A percentile compares a stretch with the other conserved stretches of the same genome.
Conservation (phyloP, 1,284 basidiomycete species). For the Takashimella tepidaria region DNA sequence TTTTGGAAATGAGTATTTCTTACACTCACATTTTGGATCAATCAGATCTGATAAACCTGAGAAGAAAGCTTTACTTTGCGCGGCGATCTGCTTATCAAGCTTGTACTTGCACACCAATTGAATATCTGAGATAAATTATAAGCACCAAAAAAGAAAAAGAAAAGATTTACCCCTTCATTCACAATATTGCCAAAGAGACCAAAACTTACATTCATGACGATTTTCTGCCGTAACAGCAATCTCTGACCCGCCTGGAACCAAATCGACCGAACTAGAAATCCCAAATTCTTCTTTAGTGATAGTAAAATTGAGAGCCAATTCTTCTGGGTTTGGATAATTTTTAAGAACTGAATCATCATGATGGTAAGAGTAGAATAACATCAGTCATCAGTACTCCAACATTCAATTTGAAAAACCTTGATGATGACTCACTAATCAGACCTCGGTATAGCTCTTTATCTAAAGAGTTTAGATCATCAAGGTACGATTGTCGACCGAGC, state of each 20-base stretch:
- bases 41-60: slow-evolving; percentile 78
- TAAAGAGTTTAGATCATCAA: slow-evolving; percentile 86
- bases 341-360: slow-evolving; percentile 61
- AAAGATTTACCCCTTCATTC: no score
- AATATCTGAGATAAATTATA: slow-evolving; percentile 55
- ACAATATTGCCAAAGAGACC: neutral
- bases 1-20: neutral
- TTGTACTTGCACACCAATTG: slow-evolving; percentile 84
- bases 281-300: slow-evolving; percentile 89
- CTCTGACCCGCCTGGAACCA: slow-evolving; percentile 77
- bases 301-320: slow-evolving; percentile 88
- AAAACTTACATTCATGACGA: slow-evolving; percentile 59
- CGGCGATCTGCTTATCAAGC: slow-evolving; percentile 79
- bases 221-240: slow-evolving; percentile 86
- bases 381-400: neutral
- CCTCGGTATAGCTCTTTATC: slow-evolving; percentile 91
- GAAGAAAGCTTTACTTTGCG: slow-evolving; percentile 68
- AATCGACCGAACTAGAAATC: slow-evolving; percentile 67
- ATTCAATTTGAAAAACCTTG: neutral
- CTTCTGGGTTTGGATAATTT: slow-evolving; percentile 83
- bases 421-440: slow-evolving; percentile 50
- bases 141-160: no score
- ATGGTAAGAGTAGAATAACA: neutral
- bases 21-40: slow-evolving; percentile 69
- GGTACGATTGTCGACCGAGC: slow-evolving; percentile 78